Conservation (phyloP, 2,329 filamentous ascomycete genomes). For the Aciculosporium take region DNA sequence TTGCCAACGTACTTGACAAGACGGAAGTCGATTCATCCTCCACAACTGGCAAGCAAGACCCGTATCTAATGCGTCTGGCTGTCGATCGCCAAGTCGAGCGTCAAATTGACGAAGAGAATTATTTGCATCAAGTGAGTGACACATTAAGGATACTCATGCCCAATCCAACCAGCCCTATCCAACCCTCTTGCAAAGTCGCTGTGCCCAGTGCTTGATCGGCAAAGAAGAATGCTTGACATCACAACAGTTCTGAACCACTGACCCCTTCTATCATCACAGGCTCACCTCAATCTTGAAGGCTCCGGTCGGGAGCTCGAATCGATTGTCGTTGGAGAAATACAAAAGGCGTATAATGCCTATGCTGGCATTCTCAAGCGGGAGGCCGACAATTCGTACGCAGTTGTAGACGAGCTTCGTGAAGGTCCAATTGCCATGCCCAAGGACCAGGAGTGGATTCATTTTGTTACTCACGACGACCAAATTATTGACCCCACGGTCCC, state of each 20-base stretch:
- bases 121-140: conserved; percentile 64
- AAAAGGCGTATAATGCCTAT: conserved; percentile 93
- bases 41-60: conserved; percentile 77
- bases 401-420: conserved; percentile 66
- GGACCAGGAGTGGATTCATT: conserved; percentile 78
- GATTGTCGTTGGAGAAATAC: conserved; percentile 93
- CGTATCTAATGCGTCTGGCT: conserved; percentile 70
- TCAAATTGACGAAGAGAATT: conserved; percentile 95
- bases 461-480: conserved; percentile 67
- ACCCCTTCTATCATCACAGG: conserved; percentile 32
- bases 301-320: conserved; percentile 91
- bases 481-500: conserved; percentile 78
- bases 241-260: not conserved
- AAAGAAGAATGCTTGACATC: not conserved
- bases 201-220: too few species aligned
- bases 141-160: not conserved
- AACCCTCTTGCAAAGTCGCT: not conserved
- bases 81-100: conserved; percentile 85
- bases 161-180: too few species aligned
- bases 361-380: conserved; percentile 85
- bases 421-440: conserved; percentile 89
- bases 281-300: conserved; percentile 84
- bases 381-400: conserved; percentile 63
- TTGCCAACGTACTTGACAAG: conserved; percentile 71
- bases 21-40: conserved; percentile 60